Base-by-base conservation (phyloP, 1,284 basidiomycete genomes). In the Puccinia polysora region DNA sequence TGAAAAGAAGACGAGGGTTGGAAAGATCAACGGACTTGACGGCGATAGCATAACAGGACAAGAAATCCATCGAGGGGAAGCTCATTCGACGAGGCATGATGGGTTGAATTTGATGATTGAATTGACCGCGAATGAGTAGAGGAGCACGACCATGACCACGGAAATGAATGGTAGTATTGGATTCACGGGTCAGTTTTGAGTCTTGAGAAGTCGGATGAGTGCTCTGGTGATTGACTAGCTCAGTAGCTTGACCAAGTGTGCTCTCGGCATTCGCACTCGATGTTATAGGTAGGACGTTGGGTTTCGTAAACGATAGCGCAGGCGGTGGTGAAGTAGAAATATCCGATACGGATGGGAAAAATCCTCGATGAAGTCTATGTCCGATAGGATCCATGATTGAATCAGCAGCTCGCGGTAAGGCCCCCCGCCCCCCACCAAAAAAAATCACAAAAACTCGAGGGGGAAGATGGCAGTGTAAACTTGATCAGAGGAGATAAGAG, bases 11-110 rank as follows among this genome's bases (percentile, higher is more conserved):
- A 70, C 0, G 7, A n/a, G 18, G 28, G 32, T n/a, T 8, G 8
- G 34, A 45, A 28, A 15, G 18, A 34, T n/a, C 1, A 38, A 70
- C 67, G 23, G 18, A 60, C 67, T 90, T 91, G 34, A 93, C 91
- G 4, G 90, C 90, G 73, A 93, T 93, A 0, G 90, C 91, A 81
- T 94, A 94, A 77, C 90, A 92, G 2, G 88, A 90, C 74, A 97
- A 82, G 79, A 94, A 95, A 79, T 97, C 94, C 81, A 97, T 88
- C 0, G 91, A 91, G 0, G 93, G 92, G 68, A 96, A 93, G 76
- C 87, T 86, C 12, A 88, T 90, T 76, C 86, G 89, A 71, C 89
- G 77, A 0, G 78, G 76, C 0, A 79, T 89, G 83, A 90, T 86
- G 18, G 91, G 89, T 59, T 90, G 81, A 15, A 97, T 80, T 0